Evolutionary conservation across 2,329 filamentous ascomycete species (phyloP).

Genomic region (Ustulina deusta): DNA sequence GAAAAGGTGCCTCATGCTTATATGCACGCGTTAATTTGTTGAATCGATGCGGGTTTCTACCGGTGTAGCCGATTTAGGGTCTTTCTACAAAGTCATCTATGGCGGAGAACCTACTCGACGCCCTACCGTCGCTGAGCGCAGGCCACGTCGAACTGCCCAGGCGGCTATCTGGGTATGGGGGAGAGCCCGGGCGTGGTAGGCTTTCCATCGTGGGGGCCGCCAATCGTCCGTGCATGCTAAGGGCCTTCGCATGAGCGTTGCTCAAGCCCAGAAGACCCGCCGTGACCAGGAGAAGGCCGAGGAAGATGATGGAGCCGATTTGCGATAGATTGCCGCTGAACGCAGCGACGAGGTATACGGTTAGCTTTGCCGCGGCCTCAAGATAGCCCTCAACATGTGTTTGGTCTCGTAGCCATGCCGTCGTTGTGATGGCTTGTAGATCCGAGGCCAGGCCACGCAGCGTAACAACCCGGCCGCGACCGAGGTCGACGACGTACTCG

Average conservation of each 20-base stretch:
- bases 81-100: conserved; percentile 47
- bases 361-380: conserved; percentile 65
- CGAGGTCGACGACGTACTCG: conserved; percentile 66
- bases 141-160: conserved; percentile 41
- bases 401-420: conserved; percentile 66
- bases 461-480: conserved; percentile 62
- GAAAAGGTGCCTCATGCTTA: neutral
- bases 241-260: conserved; percentile 61
- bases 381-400: conserved; percentile 64
- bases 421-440: conserved; percentile 69
- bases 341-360: conserved; percentile 69
- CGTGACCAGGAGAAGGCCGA: conserved; percentile 64
- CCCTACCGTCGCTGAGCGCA: conserved; percentile 39
- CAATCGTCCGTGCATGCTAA: conserved; percentile 65
- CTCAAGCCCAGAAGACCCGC: conserved; percentile 66
- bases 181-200: conserved; percentile 34
- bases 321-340: conserved; percentile 67
- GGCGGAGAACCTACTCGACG: conserved; percentile 45
- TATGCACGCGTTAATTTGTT: conserved; percentile 1
- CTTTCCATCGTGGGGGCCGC: conserved; percentile 52
- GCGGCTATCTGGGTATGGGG: conserved; percentile 44
- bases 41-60: conserved; percentile 1
- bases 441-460: conserved; percentile 67
- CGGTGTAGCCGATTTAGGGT: conserved; percentile 31
- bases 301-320: conserved; percentile 63